phyloP scores from a whole-genome alignment of 2,329 filamentous ascomycete species.

The Gnomoniopsis smithogilvyi region DNA sequence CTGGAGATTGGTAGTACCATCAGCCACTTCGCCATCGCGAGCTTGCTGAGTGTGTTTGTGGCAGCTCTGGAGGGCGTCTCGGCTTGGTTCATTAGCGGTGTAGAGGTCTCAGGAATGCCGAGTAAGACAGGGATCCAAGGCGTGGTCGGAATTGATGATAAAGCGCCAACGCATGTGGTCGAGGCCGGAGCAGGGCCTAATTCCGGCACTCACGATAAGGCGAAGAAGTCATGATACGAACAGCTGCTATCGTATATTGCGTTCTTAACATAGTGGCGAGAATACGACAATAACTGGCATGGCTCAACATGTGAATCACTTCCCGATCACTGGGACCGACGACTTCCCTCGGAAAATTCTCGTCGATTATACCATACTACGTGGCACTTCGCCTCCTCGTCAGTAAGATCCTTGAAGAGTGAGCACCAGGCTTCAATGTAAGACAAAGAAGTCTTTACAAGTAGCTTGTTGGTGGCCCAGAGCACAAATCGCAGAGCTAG shows the following conservation, averaged over 20 bases:
- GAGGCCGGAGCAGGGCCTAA: background rate
- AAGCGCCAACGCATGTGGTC: background rate
- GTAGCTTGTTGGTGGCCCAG: too few relatives aligned
- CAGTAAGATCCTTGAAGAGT: too few relatives aligned
- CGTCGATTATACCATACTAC: too few relatives aligned
- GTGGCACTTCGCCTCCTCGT: too few relatives aligned
- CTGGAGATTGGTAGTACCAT: slow-evolving; percentile 97
- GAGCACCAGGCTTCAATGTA: too few relatives aligned
- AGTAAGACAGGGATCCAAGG: background rate
- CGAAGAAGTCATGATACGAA: background rate
- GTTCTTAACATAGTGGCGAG: background rate
- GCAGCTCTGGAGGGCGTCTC: slow-evolving; percentile 83
- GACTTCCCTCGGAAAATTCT: too few relatives aligned
- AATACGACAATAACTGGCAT: background rate
- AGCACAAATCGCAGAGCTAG: too few relatives aligned
- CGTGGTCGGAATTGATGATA: background rate
- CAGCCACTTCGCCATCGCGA: slow-evolving; percentile 92
- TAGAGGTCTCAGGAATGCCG: slow-evolving; percentile 44
- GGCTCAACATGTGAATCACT: background rate
- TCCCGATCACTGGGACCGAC: too few relatives aligned
- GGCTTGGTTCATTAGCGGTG: slow-evolving; percentile 75
- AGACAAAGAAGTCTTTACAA: too few relatives aligned
- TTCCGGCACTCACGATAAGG: background rate
- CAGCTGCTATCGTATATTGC: background rate
- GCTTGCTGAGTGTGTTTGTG: slow-evolving; percentile 85